Conservation (phyloP, 148 eudicot species). For the Chenopodium quinoa region DNA sequence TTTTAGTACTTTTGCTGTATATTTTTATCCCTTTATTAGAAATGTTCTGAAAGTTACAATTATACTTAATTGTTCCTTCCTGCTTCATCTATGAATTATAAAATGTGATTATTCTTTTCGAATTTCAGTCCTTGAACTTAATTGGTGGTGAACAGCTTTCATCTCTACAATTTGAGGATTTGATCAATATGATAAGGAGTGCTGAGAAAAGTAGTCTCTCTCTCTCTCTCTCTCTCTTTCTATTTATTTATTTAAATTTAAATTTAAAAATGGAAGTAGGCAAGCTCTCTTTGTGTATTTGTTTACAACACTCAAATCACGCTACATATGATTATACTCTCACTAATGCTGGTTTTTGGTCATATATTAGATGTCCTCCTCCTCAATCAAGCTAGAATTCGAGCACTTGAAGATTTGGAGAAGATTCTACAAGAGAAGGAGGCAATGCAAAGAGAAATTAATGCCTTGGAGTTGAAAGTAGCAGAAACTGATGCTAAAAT, state of each 20-base stretch:
- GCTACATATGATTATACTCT: conserved; percentile 3
- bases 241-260: neutral
- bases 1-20: neutral
- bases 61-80: neutral
- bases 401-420: conserved; percentile 74
- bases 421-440: conserved; percentile 67
- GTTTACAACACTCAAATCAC: neutral
- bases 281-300: neutral
- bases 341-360: conserved; percentile 19
- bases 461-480: conserved; percentile 66
- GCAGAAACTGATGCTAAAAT: conserved; percentile 84
- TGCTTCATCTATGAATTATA: neutral
- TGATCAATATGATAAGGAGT: conserved; percentile 80
- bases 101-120: conserved; percentile 12
- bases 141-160: conserved; percentile 42
- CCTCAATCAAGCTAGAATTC: conserved; percentile 84
- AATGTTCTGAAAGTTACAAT: neutral
- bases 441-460: conserved; percentile 72
- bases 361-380: conserved; percentile 65
- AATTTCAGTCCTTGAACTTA: conserved; percentile 44
- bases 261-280: conserved; percentile 43
- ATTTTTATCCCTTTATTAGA: neutral
- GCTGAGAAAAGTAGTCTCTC: conserved; percentile 80
- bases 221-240: neutral
- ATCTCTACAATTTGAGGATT: conserved; percentile 53